These are phyloP conservation scores for Juncus effusus DNA, from an alignment of 176 grass and related monocot species.

Conservation along the genomic window DNA sequence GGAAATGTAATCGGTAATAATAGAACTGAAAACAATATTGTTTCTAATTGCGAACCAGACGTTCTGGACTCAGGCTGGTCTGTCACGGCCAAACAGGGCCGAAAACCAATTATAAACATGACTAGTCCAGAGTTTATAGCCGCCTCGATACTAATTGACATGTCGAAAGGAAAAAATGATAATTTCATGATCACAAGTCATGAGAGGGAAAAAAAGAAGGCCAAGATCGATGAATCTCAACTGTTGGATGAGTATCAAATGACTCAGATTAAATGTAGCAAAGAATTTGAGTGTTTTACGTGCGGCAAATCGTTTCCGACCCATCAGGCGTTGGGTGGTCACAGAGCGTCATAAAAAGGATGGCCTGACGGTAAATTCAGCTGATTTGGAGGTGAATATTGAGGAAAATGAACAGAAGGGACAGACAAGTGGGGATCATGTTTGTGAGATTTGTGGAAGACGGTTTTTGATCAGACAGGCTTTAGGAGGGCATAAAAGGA, in stretches of 20 bases:
- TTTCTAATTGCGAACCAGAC: background rate
- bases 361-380: background rate
- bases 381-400: background rate
- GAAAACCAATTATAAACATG: background rate
- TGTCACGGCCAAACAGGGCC: slow-evolving; percentile 20
- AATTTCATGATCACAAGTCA: background rate
- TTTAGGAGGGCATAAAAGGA: slow-evolving; percentile 19
- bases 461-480: slow-evolving; percentile 5
- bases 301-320: slow-evolving; percentile 17
- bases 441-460: slow-evolving; percentile 10
- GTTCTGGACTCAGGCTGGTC: slow-evolving; percentile 2
- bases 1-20: background rate
- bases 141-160: slow-evolving; percentile 11
- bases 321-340: slow-evolving; percentile 7
- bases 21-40: background rate
- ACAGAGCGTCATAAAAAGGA: slow-evolving; percentile 17
- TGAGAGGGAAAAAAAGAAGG: background rate
- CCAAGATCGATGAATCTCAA: slow-evolving; percentile 2
- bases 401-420: background rate
- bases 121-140: slow-evolving; percentile 12
- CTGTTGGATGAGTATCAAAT: background rate
- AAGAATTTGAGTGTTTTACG: background rate
- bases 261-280: background rate
- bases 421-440: background rate
- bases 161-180: background rate